Percentiles rank a stretch among this genome's conserved stretches.
Conservation (phyloP, 306 rosid genomes). For the Aeschynomene evenia region DNA sequence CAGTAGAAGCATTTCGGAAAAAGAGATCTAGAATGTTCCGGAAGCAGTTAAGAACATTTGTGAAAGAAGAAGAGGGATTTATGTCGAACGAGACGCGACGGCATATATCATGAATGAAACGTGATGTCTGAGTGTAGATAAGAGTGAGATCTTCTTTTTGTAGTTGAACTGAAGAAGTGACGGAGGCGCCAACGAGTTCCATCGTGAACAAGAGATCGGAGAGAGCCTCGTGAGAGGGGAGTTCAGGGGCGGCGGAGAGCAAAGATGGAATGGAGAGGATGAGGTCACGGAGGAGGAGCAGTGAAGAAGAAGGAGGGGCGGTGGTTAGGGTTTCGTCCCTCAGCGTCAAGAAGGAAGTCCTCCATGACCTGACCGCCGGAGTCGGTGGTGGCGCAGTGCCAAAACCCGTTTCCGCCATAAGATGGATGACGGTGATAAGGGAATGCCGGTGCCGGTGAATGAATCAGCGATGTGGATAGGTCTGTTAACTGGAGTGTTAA, state of each 20-base stretch:
- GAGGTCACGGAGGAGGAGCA: constrained; percentile 53
- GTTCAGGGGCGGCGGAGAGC: constrained; percentile 57
- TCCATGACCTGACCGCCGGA: constrained; percentile 58
- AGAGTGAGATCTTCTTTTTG: constrained; percentile 33
- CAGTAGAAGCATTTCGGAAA: constrained; percentile 30
- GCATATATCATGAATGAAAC: constrained; percentile 67
- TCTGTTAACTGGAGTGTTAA: too few species aligned
- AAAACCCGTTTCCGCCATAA: constrained; percentile 44
- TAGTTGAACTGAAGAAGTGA: constrained; percentile 20
- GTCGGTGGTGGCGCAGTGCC: constrained; percentile 33
- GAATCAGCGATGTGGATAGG: too few species aligned
- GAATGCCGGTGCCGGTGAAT: too few species aligned
- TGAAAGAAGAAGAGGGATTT: constrained; percentile 57
- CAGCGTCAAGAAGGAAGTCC: constrained; percentile 72
- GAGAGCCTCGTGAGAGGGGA: constrained; percentile 70
- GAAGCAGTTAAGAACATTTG: constrained; percentile 46
- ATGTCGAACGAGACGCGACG: constrained; percentile 52
- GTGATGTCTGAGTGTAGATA: constrained; percentile 47
- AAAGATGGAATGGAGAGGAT: constrained; percentile 67
- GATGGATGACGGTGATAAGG: too few species aligned
- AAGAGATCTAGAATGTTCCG: constrained; percentile 50
- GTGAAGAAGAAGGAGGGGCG: constrained; percentile 41
- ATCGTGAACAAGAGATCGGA: too few species aligned
- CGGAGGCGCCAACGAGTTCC: too few species aligned
- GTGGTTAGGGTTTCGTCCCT: constrained; percentile 74